A percentile compares a stretch with the other conserved stretches of the same genome.
Conservation (phyloP, 352 stramenopile species). For the Globisporangium perplexum region DNA sequence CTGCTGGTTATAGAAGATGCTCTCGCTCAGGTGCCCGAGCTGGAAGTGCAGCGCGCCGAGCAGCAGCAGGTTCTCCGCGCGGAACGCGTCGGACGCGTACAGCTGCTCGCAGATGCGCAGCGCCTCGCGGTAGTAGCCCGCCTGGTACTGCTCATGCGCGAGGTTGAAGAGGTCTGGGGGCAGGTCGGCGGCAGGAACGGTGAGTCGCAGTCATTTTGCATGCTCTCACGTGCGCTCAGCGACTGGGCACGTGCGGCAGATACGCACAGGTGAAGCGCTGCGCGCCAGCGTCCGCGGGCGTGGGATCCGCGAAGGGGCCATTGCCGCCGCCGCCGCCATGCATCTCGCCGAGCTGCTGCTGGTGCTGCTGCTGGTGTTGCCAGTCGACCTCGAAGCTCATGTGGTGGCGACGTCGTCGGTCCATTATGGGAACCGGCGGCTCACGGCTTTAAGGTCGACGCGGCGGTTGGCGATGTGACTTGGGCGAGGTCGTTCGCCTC, state of each 20-base stretch:
- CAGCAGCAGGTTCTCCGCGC: constrained; percentile 91
- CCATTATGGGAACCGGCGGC: neutral
- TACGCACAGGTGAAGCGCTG: constrained; percentile 71
- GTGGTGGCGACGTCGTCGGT: too few species aligned
- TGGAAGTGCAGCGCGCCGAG: constrained; percentile 93
- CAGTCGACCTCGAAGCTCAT: neutral
- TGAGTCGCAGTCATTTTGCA: too few species aligned
- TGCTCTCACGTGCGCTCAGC: too few species aligned
- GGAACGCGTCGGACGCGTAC: constrained; percentile 83
- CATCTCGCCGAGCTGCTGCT: constrained; percentile 3
- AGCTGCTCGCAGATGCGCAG: constrained; percentile 83
- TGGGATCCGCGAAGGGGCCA: constrained; percentile 6
- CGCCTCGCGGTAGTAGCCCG: constrained; percentile 87
- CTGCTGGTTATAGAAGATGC: constrained; percentile 95
- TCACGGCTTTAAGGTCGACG: too few species aligned
- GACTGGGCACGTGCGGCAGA: too few species aligned
- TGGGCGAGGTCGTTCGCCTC: too few species aligned
- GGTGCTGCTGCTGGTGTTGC: neutral
- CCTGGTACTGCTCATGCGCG: constrained; percentile 81
- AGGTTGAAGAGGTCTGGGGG: constrained; percentile 59
- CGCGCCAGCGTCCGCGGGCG: constrained; percentile 30
- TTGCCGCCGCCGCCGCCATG: constrained; percentile 3
- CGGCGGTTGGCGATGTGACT: too few species aligned
- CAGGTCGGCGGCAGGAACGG: neutral
- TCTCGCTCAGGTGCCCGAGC: constrained; percentile 88